Percentiles rank a stretch among this genome's conserved stretches.
Conservation (phyloP, 1,139 yeast genomes). For the Blastobotrys ciferrii region DNA sequence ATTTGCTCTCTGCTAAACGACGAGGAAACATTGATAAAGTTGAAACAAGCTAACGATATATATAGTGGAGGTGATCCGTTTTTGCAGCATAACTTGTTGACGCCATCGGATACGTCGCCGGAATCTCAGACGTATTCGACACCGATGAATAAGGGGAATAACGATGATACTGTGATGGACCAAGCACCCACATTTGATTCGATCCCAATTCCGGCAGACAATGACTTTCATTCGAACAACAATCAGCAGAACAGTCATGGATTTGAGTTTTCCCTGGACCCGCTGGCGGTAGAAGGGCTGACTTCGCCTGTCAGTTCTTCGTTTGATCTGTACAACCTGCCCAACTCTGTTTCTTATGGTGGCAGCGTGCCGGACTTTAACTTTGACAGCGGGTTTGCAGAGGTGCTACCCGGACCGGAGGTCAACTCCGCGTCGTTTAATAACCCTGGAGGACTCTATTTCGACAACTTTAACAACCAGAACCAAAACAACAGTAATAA, state of each 20-base stretch:
- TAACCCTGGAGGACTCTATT: slow-evolving; percentile 9
- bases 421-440: slow-evolving; percentile 3
- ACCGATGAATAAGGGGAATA: neutral
- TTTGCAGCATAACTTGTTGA: slow-evolving; percentile 8
- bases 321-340: slow-evolving; percentile 11
- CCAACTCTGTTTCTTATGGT: neutral
- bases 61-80: neutral
- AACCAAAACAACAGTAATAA: neutral
- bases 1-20: no score
- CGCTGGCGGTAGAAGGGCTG: slow-evolving; percentile 34
- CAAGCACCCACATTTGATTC: slow-evolving; percentile 3
- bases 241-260: slow-evolving; percentile 19
- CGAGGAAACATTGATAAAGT: neutral
- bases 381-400: slow-evolving; percentile 17
- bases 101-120: slow-evolving; percentile 17
- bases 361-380: neutral
- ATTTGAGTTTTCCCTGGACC: slow-evolving; percentile 33
- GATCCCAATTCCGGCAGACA: neutral
- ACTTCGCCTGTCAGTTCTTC: slow-evolving; percentile 21
- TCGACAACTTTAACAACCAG: slow-evolving; percentile 10
- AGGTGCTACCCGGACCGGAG: slow-evolving; percentile 14
- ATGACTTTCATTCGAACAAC: neutral
- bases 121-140: slow-evolving; percentile 8
- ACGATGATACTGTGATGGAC: neutral
- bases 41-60: neutral